Percentiles rank a stretch among this genome's conserved stretches.
phyloP scores from a whole-genome alignment of 2,329 filamentous ascomycete species.

The Pseudocercospora fuligena region DNA sequence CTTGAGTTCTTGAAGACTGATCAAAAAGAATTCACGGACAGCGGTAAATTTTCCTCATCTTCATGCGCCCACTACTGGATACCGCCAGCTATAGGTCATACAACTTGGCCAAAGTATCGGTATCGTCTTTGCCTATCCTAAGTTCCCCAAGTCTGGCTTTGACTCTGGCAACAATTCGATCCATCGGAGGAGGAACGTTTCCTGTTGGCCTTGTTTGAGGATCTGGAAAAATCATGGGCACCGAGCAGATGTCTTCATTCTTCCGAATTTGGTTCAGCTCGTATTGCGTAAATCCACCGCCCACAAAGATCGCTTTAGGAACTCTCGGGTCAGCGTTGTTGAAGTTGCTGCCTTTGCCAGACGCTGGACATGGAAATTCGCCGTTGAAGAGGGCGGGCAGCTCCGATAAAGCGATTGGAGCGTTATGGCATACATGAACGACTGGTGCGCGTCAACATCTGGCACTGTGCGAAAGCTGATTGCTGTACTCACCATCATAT shows the following conservation, averaged over 20 bases:
- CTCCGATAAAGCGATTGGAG: conserved; percentile 26
- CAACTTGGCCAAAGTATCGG: not conserved
- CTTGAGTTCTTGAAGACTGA: not conserved
- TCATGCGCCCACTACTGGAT: too few species aligned
- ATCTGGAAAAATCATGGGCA: not conserved
- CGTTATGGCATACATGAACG: conserved; percentile 32
- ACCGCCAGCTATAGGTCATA: not conserved
- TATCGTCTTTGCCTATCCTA: not conserved
- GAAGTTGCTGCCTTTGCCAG: conserved; percentile 30
- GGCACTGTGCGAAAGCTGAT: not conserved
- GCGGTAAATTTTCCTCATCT: too few species aligned
- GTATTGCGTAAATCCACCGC: conserved; percentile 30
- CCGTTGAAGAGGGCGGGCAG: conserved; percentile 28
- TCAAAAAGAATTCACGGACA: too few species aligned
- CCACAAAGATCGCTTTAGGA: conserved; percentile 33
- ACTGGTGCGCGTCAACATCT: conserved; percentile 23
- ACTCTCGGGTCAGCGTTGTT: conserved; percentile 17
- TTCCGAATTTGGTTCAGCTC: conserved; percentile 31
- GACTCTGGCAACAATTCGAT: not conserved
- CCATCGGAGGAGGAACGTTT: not conserved
- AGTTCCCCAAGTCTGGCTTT: not conserved
- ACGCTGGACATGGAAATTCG: conserved; percentile 26
- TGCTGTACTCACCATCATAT: conserved; percentile 27
- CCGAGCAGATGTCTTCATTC: conserved; percentile 5
- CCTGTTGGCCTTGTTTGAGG: not conserved